These are phyloP conservation scores for Metschnikowia continentalis DNA, from an alignment of 805 yeast genomes.

Conservation along the genomic window DNA sequence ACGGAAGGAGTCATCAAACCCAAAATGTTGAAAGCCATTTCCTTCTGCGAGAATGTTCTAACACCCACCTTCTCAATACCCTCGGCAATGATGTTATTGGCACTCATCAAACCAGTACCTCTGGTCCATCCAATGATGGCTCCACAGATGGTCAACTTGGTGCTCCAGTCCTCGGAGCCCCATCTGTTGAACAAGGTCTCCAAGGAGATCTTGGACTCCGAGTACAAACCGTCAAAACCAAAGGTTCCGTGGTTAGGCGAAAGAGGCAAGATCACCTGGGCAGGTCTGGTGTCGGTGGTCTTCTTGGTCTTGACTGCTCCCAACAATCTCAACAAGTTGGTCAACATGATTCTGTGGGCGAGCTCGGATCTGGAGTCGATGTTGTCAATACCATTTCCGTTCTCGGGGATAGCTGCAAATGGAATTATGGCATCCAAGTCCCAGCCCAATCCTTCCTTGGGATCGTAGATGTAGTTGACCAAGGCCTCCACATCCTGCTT, in stretches of 20 bases:
- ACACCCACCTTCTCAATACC: constrained; percentile 95
- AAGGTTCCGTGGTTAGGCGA: constrained; percentile 99
- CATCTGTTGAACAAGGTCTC: constrained; percentile 98
- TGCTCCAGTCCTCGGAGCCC: constrained; percentile 96
- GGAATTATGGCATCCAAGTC: constrained; percentile 95
- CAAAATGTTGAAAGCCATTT: constrained; percentile 97
- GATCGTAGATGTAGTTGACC: constrained; percentile 78
- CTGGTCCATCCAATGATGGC: constrained; percentile 99
- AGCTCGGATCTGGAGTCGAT: constrained; percentile 94
- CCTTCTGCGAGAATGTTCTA: constrained; percentile 96
- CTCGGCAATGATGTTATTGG: constrained; percentile 94
- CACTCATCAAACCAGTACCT: constrained; percentile 99
- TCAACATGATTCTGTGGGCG: constrained; percentile 98
- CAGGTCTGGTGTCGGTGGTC: constrained; percentile 90
- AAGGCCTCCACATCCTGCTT: constrained; percentile 88
- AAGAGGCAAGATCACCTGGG: constrained; percentile 92
- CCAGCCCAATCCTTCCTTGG: constrained; percentile 94
- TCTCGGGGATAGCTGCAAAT: constrained; percentile 98
- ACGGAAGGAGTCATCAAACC: constrained; percentile 90
- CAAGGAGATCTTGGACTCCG: constrained; percentile 92
- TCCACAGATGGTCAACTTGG: constrained; percentile 94
- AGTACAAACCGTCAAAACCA: constrained; percentile 97
- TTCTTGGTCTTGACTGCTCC: constrained; percentile 88
- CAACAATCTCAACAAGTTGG: constrained; percentile 86
- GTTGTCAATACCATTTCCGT: constrained; percentile 90